Conservation (phyloP, 169 alveolate genomes). For the Plasmodium yoelii region DNA sequence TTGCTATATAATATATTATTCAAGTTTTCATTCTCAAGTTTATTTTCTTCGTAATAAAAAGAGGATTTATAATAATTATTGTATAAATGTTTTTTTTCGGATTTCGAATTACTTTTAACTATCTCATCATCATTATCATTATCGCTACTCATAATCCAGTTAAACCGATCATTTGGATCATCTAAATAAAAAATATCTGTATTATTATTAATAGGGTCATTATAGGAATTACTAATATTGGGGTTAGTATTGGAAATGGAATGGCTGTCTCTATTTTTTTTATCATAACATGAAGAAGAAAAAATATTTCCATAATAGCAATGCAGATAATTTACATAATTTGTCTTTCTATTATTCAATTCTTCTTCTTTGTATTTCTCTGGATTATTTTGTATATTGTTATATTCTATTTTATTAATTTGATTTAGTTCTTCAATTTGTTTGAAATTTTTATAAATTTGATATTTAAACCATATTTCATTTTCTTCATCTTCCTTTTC, state of each 20-base stretch:
- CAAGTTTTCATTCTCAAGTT: too few species aligned
- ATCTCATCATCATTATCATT: too few species aligned
- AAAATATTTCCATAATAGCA: conserved; percentile 32
- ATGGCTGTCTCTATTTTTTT: not conserved
- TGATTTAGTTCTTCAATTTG: conserved; percentile 8
- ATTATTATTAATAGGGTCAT: too few species aligned
- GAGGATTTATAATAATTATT: too few species aligned
- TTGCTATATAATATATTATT: too few species aligned
- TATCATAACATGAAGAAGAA: not conserved
- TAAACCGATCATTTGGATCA: not conserved
- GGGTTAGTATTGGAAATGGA: too few species aligned
- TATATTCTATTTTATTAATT: not conserved
- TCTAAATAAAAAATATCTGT: not conserved
- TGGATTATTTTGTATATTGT: not conserved
- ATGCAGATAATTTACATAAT: conserved; percentile 34
- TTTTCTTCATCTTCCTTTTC: conserved; percentile 6
- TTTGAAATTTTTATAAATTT: conserved; percentile 9
- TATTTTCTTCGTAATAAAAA: too few species aligned
- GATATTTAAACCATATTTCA: not conserved
- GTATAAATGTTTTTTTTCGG: too few species aligned
- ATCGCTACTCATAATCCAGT: too few species aligned
- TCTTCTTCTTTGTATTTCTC: not conserved
- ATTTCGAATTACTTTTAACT: too few species aligned
- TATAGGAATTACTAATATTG: too few species aligned
- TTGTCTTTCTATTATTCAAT: not conserved